Percentiles rank a stretch among this genome's conserved stretches.
Evolutionary conservation across 1,284 basidiomycete genomes (phyloP).

Genomic region (Ceratobasidium papillatum): DNA sequence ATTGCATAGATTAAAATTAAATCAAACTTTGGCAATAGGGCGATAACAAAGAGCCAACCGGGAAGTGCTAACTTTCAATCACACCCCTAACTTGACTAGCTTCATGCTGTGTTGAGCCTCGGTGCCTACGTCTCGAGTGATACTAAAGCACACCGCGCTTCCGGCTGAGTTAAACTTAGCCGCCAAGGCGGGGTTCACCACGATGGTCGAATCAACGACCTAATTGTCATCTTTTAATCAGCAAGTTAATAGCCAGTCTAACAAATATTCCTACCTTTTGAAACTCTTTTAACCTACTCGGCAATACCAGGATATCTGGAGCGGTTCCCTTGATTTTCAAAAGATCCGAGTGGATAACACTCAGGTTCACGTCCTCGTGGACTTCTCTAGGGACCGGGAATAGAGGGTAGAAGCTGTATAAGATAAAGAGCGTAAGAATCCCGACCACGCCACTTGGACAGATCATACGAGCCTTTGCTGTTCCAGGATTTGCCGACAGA

Average conservation of each 20-base stretch:
- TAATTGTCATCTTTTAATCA: not conserved
- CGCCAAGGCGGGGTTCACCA: slow-evolving; percentile 43
- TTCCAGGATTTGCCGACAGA: slow-evolving; percentile 81
- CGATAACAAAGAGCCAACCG: not conserved
- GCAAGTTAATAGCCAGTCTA: not conserved
- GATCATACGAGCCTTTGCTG: slow-evolving; percentile 74
- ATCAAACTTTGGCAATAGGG: not conserved
- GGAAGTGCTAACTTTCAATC: not conserved
- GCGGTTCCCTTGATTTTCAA: slow-evolving; percentile 53
- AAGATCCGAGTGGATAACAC: slow-evolving; percentile 75
- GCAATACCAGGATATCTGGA: slow-evolving; percentile 43
- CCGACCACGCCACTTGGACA: not conserved
- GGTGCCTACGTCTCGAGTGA: slow-evolving; percentile 16
- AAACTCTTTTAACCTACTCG: slow-evolving; percentile 44
- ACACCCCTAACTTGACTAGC: slow-evolving; percentile 26
- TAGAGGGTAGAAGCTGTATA: slow-evolving; percentile 87
- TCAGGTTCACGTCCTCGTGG: slow-evolving; percentile 83
- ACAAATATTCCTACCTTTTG: slow-evolving; percentile 33
- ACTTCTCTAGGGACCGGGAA: slow-evolving; percentile 85
- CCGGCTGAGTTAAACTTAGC: slow-evolving; percentile 41
- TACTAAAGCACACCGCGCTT: slow-evolving; percentile 12
- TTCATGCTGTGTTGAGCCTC: slow-evolving; percentile 19
- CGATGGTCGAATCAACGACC: slow-evolving; percentile 43
- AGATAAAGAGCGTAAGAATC: not conserved
- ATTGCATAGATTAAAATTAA: slow-evolving; percentile 1